Evolutionary conservation across 352 stramenopile genomes (phyloP).

Genomic region (Phytophthora pisi): DNA sequence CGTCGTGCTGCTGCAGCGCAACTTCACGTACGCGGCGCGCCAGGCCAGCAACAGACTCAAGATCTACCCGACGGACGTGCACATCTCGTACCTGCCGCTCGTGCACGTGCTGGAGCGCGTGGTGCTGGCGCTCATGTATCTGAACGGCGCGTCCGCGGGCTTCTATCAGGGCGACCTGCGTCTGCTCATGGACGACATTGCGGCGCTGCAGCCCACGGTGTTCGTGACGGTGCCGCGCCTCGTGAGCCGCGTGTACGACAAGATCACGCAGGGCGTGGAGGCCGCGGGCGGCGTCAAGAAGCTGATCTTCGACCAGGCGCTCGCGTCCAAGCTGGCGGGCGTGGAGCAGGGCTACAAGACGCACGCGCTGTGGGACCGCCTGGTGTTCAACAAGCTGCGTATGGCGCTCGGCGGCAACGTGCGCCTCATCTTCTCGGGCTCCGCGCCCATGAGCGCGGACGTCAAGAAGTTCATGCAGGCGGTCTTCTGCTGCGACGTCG

Average conservation of each 20-base stretch:
- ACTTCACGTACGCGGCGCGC: conserved; percentile 34
- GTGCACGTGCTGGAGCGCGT: conserved; percentile 96
- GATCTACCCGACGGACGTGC: conserved; percentile 67
- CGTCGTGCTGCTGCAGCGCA: conserved; percentile 91
- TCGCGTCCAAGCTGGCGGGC: conserved; percentile 43
- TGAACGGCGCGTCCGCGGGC: conserved; percentile 78
- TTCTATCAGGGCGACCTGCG: conserved; percentile 85
- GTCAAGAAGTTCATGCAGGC: conserved; percentile 95
- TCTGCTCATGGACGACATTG: conserved; percentile 92
- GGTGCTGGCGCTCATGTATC: conserved; percentile 77
- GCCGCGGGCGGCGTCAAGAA: conserved; percentile 44
- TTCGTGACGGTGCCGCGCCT: conserved; percentile 94
- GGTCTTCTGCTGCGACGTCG: conserved; percentile 86
- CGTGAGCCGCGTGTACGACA: conserved; percentile 96
- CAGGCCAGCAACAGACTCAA: conserved; percentile 29
- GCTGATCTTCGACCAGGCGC: conserved; percentile 50
- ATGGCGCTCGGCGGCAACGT: conserved; percentile 86
- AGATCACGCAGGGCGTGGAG: conserved; percentile 73
- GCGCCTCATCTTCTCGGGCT: conserved; percentile 91
- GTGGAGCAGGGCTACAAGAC: conserved; percentile 42
- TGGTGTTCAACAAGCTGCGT: conserved; percentile 95
- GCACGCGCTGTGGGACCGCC: conserved; percentile 86
- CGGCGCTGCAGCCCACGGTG: conserved; percentile 88
- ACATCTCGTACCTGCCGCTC: conserved; percentile 96
- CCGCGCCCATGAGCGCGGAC: conserved; percentile 87